These are phyloP conservation scores for Ogataea naganishii DNA, from an alignment of 805 yeast species.

Conservation along the genomic window DNA sequence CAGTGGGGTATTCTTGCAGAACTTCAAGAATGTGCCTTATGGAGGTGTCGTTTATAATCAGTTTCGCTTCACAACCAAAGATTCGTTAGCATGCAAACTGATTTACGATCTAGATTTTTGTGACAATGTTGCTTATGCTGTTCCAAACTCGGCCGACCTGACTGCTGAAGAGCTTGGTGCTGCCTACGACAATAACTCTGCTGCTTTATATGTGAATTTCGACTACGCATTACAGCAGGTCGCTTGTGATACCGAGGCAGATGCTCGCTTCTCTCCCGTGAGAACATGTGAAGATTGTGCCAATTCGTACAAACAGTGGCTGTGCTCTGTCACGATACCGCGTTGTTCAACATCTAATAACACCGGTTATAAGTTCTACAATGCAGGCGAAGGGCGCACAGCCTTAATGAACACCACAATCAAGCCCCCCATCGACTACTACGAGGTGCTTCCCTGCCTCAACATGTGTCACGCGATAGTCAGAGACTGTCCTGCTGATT, in stretches of 20 bases:
- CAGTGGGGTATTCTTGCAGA: conserved; percentile 52
- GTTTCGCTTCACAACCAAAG: conserved; percentile 48
- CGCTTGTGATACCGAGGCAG: conserved; percentile 63
- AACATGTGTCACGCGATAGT: conserved; percentile 73
- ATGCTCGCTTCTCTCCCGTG: conserved; percentile 66
- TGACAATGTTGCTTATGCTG: conserved; percentile 75
- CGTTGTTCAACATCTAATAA: conserved; percentile 56
- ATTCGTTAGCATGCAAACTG: conserved; percentile 54
- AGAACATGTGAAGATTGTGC: conserved; percentile 68
- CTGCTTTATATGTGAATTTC: conserved; percentile 51
- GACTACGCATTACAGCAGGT: conserved; percentile 66
- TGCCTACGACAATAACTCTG: conserved; percentile 60
- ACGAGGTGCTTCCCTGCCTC: conserved; percentile 81
- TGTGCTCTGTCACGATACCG: conserved; percentile 84
- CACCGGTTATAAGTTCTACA: conserved; percentile 37
- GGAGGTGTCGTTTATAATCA: conserved; percentile 62
- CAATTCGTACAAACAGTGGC: conserved; percentile 70
- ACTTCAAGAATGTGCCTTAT: conserved; percentile 23
- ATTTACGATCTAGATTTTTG: conserved; percentile 75
- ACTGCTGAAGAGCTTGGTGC: conserved; percentile 27
- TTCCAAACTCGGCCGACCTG: conserved; percentile 42
- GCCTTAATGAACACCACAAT: conserved; percentile 43
- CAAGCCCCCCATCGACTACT: conserved; percentile 49
- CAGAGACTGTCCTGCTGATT: conserved; percentile 72
- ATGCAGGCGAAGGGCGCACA: conserved; percentile 48